Evolutionary conservation across 1,139 yeast species (phyloP), one percentile per base, ranked within the genome.

Genomic region (Hyphopichia pseudoburtonii): DNA sequence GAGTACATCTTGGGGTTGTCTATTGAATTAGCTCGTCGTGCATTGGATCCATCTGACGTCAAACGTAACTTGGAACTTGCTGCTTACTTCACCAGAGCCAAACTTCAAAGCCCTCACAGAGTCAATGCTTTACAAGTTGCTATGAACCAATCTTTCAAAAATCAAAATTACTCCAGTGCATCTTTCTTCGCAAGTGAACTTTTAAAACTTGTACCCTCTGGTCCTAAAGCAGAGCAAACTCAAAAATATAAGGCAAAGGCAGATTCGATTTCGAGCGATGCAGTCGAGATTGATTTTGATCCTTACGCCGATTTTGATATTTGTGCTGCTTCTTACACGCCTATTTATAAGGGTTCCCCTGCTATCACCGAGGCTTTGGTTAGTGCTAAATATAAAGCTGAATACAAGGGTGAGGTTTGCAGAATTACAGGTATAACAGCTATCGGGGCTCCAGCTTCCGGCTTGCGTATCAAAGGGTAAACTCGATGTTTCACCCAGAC

Each of bases 381-480:
- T 18, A 95, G 95, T 40, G 96, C 97, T 37, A 82, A 78, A 56
- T 94, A 92, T 59, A 86, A 85, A 50, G 73, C 80, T 5, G 73
- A 78, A 40, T 85, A 80, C 56, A 82, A 85, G 70, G 97, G 96
- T 35, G 76, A 77, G 48, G 54, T 88, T 30, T 92, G 96, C 65
- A 70, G 66, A 38, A 81, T 94, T 45, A 86, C 97, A 5, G 65
- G 73, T 32, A 72, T 94, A 46, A 85, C 97, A 6, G 69, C 76
- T 37, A 80, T 94, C 46, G 98, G 98, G 18, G 88, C 89, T n/a
- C 86, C 94, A 19, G 95, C 96, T n/a, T 85, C 96, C 21, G 98
- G 98, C 17, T 76, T 90, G 54, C 80, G 94, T 48, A 72, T 80
- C 34, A 60, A 59, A 46, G 64, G 57, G 34, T 62, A 46, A 37